Evolutionary conservation across 129 eudicot genomes (phyloP).

Genomic region (Flaveria sonorensis): DNA sequence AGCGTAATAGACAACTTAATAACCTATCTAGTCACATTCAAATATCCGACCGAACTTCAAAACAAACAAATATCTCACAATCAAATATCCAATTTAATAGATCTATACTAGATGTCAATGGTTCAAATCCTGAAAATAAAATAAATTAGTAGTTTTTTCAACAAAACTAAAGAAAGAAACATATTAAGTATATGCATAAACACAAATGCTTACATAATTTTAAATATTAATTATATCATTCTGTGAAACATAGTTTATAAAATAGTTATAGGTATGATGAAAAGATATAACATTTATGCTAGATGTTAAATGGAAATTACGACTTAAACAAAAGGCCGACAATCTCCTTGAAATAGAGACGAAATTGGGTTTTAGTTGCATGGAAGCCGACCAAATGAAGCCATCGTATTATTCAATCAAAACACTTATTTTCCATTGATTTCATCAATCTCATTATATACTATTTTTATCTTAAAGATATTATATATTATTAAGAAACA

Average conservation of each 20-base stretch:
- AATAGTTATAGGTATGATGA: not conserved
- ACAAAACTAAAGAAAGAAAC: too few relatives aligned
- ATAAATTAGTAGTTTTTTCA: too few relatives aligned
- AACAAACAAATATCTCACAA: not conserved
- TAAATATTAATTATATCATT: too few relatives aligned
- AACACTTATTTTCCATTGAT: constrained; percentile 22
- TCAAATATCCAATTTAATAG: too few relatives aligned
- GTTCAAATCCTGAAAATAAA: too few relatives aligned
- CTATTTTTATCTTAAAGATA: not conserved
- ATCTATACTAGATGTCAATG: too few relatives aligned
- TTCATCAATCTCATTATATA: constrained; percentile 17
- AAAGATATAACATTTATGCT: not conserved
- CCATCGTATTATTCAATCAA: constrained; percentile 26
- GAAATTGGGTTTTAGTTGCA: constrained; percentile 18
- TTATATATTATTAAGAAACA: not conserved
- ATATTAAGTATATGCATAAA: too few relatives aligned
- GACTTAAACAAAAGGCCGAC: constrained; percentile 28
- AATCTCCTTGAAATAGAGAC: constrained; percentile 31
- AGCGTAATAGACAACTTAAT: not conserved
- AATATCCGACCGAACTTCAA: not conserved
- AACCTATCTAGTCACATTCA: not conserved
- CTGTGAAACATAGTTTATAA: not conserved
- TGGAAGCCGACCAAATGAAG: constrained; percentile 37
- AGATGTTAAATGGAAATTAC: not conserved
- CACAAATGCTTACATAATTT: too few relatives aligned